These are phyloP conservation scores for Lachancea meyersii DNA, from an alignment of 805 yeast genomes.

Conservation along the genomic window DNA sequence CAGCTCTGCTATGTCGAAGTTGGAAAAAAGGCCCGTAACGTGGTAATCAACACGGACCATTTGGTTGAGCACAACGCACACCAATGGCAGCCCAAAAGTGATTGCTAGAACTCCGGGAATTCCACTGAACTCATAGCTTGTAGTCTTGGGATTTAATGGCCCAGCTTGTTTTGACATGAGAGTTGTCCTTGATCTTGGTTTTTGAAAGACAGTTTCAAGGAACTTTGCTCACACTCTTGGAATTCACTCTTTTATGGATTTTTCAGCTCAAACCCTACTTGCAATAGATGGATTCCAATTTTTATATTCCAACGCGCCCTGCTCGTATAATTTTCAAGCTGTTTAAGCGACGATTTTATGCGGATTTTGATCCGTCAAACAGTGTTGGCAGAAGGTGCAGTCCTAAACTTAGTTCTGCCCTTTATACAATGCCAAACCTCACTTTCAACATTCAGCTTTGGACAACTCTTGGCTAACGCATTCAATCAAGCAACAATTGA, in stretches of 20 bases:
- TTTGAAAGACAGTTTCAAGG: background rate
- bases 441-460: background rate
- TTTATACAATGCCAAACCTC: no score
- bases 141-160: slow-evolving; percentile 63
- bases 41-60: slow-evolving; percentile 56
- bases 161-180: background rate
- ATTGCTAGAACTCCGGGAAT: slow-evolving; percentile 63
- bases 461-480: slow-evolving; percentile 11
- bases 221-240: no score
- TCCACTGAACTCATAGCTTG: slow-evolving; percentile 72
- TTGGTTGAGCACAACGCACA: slow-evolving; percentile 54
- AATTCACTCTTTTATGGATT: no score
- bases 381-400: background rate
- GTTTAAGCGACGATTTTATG: background rate
- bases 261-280: no score
- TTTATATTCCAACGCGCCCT: background rate
- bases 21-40: slow-evolving; percentile 39
- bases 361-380: background rate
- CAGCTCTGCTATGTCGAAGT: slow-evolving; percentile 38
- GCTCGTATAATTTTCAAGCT: slow-evolving; percentile 3
- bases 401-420: no score
- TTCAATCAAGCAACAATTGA: slow-evolving; percentile 20
- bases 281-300: background rate
- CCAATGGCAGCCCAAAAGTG: slow-evolving; percentile 58
- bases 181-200: background rate